Evolutionary conservation across 78 protist genomes (phyloP), one percentile per base, ranked within the genome.

Genomic region (Blattamonas nauphoetae): DNA sequence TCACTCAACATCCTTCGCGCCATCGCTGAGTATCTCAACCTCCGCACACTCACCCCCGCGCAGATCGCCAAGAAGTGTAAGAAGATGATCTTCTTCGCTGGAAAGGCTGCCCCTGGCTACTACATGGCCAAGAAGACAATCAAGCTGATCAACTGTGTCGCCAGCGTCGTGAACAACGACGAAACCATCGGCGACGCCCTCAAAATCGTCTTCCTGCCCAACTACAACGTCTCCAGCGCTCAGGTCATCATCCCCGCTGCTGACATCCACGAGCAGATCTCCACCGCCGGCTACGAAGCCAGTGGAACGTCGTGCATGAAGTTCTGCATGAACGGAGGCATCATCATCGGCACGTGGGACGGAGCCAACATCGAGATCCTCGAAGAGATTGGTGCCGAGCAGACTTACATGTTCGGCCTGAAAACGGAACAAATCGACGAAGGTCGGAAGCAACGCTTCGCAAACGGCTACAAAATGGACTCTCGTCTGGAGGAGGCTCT

Each of bases 51-150:
- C 44, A 29, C 46, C 1, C 82, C 38, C 81, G 1, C 0, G 45
- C 64, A 77, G 38, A 81, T 36, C 3, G 0, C 0, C 3, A 35
- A 84, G 3, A 90, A 91, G 2, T 93, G 90, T 0, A 93, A 95
- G 42, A 89, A 95, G 45, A 93, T 94, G 6, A 87, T 92, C 79
- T 79, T 95, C 82, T 86, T 96, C 42, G 97, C 93, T 41, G 98
- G 98, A 33, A 96, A 96, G 90, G 97, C 97, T 0, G 98, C 98
- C 1, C 95, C 97, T 36, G 98, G 96, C 3, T 96, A 96, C 86
- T 79, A 91, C 87, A 93, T 81, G 86, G 98, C 98, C 42, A 96
- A 96, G 92, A 21, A 78, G 81, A 94, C 93, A 87, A 95, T 96
- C 91, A 94, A 93, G 83, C 91, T 96, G 78, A 94, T 94, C 86